phyloP scores from a whole-genome alignment of 78 protist species.

The Guillardia theta region DNA sequence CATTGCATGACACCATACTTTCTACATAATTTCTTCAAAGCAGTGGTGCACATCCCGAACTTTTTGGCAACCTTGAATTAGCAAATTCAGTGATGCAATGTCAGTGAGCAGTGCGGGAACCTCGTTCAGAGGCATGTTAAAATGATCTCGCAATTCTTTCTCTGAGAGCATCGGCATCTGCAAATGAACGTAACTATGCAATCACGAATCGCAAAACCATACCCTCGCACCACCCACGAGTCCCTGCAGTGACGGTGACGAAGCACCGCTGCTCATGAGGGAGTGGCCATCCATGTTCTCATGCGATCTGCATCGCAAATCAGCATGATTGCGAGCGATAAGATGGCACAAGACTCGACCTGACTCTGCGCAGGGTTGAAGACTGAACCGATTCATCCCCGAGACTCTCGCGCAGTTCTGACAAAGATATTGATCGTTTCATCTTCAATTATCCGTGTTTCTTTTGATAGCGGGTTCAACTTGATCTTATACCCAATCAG shows the following conservation, averaged over 20 bases:
- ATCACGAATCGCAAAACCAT: too few relatives aligned
- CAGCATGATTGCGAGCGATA: too few relatives aligned
- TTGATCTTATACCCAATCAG: too few relatives aligned
- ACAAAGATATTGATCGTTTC: background rate
- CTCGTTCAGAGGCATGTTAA: conserved; percentile 29
- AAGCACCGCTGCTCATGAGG: too few relatives aligned
- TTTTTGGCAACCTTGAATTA: background rate
- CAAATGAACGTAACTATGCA: too few relatives aligned
- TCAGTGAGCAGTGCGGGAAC: background rate
- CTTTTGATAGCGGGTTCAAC: too few relatives aligned
- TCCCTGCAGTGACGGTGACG: too few relatives aligned
- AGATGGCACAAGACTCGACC: too few relatives aligned
- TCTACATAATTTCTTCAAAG: conserved; percentile 28
- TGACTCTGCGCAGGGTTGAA: background rate
- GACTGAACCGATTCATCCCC: background rate
- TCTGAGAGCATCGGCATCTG: conserved; percentile 1
- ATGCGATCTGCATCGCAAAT: too few relatives aligned
- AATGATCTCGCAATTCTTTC: conserved; percentile 14
- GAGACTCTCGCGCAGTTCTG: background rate
- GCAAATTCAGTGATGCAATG: background rate
- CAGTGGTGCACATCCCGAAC: conserved; percentile 18
- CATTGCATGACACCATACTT: conserved; percentile 31
- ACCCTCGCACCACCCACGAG: too few relatives aligned
- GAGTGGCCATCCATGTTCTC: too few relatives aligned
- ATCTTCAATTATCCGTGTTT: background rate